These are phyloP conservation scores for Fusarium sp. DNA, from an alignment of 2,329 filamentous ascomycete species.

Conservation along the genomic window DNA sequence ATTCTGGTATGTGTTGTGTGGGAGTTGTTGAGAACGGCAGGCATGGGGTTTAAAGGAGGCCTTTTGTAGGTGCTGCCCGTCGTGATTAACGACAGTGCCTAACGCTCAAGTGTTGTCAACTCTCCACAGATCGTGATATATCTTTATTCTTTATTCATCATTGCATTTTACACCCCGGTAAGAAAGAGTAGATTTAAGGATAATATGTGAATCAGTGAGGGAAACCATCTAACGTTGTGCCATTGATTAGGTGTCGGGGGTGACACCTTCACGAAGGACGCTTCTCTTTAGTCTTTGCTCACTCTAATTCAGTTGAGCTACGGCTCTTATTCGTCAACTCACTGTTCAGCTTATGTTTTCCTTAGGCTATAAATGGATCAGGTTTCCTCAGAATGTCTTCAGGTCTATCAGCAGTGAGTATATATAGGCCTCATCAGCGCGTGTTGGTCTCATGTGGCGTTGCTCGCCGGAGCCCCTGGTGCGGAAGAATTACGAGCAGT, in stretches of 20 bases:
- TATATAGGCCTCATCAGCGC: background rate
- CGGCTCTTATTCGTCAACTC: background rate
- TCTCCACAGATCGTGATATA: background rate
- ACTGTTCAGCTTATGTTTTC: background rate
- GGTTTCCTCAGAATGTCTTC: background rate
- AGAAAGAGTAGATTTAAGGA: background rate
- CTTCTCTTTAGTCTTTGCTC: background rate
- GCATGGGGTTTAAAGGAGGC: background rate
- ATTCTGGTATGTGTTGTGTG: background rate
- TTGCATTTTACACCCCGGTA: background rate
- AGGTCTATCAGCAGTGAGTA: background rate
- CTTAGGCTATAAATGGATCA: background rate
- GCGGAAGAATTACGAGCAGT: too few relatives aligned
- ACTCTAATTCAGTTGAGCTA: background rate
- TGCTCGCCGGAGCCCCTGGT: too few relatives aligned
- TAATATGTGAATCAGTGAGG: background rate
- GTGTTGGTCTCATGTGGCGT: background rate
- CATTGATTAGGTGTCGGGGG: background rate
- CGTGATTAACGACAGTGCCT: background rate
- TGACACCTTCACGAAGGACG: background rate
- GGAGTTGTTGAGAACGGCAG: background rate
- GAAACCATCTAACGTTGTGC: background rate
- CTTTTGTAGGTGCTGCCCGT: background rate
- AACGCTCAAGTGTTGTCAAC: background rate
- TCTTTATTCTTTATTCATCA: background rate